Conservation (phyloP, 1,139 yeast species). For the Saccharomycopsis hybrid region DNA sequence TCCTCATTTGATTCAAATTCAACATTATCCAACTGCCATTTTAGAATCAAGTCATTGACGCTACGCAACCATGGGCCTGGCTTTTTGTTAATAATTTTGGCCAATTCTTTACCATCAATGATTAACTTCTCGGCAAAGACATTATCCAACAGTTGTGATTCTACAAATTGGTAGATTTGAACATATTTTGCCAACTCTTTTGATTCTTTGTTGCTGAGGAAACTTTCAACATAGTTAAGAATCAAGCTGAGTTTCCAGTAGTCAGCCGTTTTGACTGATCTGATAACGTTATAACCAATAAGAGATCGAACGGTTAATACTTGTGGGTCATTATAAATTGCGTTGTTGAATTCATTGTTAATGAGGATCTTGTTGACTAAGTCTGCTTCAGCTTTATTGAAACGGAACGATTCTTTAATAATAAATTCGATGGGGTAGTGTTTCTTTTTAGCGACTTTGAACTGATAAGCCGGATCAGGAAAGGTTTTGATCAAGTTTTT, state of each 20-base stretch:
- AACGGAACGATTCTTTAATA: constrained; percentile 64
- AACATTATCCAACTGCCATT: constrained; percentile 68
- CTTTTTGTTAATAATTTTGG: constrained; percentile 44
- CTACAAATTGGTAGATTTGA: constrained; percentile 23
- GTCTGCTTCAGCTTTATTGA: constrained; percentile 51
- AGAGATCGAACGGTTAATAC: constrained; percentile 11
- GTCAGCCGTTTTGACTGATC: constrained; percentile 4
- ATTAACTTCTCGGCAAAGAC: constrained; percentile 46
- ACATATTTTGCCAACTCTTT: not conserved
- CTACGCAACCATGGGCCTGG: constrained; percentile 84
- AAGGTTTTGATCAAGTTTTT: constrained; percentile 12
- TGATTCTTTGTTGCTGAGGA: not conserved
- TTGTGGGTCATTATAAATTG: not conserved
- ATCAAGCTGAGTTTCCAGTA: constrained; percentile 19
- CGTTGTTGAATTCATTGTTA: constrained; percentile 10
- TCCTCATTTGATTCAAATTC: constrained; percentile 24
- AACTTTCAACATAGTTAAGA: constrained; percentile 10
- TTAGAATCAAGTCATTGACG: constrained; percentile 47
- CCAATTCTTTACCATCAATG: constrained; percentile 64
- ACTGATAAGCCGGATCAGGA: constrained; percentile 2
- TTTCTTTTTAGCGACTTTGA: constrained; percentile 28
- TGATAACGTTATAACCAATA: constrained; percentile 14
- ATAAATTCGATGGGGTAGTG: constrained; percentile 35
- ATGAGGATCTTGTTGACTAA: constrained; percentile 22
- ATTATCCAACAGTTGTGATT: constrained; percentile 32